A percentile compares a stretch with the other conserved stretches of the same genome.
Evolutionary conservation across 2,329 filamentous ascomycete genomes (phyloP).

Genomic region (Chaetomiaceae sp.): DNA sequence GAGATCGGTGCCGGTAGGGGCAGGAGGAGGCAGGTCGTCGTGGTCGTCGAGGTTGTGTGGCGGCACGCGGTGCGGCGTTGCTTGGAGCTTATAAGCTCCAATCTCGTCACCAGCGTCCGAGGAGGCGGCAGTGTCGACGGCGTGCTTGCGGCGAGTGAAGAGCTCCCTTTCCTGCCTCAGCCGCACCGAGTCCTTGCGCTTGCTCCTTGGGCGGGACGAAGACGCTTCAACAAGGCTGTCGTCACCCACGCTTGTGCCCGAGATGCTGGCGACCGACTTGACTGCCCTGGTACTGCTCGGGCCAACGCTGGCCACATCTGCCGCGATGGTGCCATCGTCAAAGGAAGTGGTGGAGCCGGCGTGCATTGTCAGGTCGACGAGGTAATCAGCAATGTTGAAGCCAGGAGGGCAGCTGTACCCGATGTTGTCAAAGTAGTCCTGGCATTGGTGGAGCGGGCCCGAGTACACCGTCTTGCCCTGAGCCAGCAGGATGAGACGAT

Average conservation of each 20-base stretch:
- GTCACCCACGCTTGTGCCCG: conserved; percentile 63
- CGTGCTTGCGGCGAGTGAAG: conserved; percentile 74
- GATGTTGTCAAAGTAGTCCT: conserved; percentile 85
- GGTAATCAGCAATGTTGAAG: conserved; percentile 97
- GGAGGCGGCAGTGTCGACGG: conserved; percentile 58
- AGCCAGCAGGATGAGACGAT: conserved; percentile 85
- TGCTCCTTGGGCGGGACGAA: conserved; percentile 60
- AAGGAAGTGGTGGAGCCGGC: conserved; percentile 61
- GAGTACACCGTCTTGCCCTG: conserved; percentile 90
- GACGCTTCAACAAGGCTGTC: conserved; percentile 59
- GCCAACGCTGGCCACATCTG: conserved; percentile 63
- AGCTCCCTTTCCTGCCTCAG: conserved; percentile 85
- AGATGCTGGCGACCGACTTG: conserved; percentile 84
- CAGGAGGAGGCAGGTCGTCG: conserved; percentile 57
- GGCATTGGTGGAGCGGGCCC: conserved; percentile 81
- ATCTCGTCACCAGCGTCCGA: conserved; percentile 52
- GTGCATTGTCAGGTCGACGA: conserved; percentile 97
- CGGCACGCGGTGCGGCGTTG: conserved; percentile 39
- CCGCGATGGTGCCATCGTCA: conserved; percentile 50
- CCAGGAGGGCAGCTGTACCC: conserved; percentile 92
- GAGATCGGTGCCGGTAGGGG: conserved; percentile 67
- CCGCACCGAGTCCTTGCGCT: conserved; percentile 75
- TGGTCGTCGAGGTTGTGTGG: conserved; percentile 65
- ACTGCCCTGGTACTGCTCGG: conserved; percentile 84
- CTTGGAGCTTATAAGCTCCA: conserved; percentile 49